Conservation (phyloP, 306 rosid species). For the Gillenia trifoliata region DNA sequence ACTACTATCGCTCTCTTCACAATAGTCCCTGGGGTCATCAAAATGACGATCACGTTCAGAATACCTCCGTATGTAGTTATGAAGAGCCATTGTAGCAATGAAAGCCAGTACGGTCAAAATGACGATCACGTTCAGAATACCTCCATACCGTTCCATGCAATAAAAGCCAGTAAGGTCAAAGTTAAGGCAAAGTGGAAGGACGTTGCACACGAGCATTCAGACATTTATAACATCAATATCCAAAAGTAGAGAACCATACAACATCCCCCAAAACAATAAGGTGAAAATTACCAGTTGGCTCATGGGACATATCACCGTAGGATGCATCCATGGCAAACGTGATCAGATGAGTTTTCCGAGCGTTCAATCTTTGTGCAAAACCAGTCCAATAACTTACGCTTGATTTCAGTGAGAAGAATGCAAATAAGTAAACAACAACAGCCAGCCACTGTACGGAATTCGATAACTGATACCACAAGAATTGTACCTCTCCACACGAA, state of each 20-base stretch:
- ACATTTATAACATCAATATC: background rate
- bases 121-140: no score
- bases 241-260: background rate
- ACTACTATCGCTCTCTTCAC: no score
- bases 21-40: no score
- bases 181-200: no score
- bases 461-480: conserved; percentile 2
- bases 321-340: conserved; percentile 87
- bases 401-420: background rate
- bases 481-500: conserved; percentile 46
- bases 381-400: conserved; percentile 29
- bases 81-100: no score
- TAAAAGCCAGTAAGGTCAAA: background rate
- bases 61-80: no score
- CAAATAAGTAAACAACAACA: conserved; percentile 12
- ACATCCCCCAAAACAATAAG: background rate
- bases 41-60: no score
- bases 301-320: conserved; percentile 57
- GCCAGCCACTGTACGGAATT: no score
- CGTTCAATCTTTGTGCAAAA: conserved; percentile 25
- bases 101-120: no score
- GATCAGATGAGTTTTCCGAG: conserved; percentile 30
- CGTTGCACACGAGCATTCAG: background rate
- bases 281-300: conserved; percentile 50
- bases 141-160: background rate